These are phyloP conservation scores for Fusarium circinatum DNA, from an alignment of 2,329 filamentous ascomycete genomes.

Conservation along the genomic window DNA sequence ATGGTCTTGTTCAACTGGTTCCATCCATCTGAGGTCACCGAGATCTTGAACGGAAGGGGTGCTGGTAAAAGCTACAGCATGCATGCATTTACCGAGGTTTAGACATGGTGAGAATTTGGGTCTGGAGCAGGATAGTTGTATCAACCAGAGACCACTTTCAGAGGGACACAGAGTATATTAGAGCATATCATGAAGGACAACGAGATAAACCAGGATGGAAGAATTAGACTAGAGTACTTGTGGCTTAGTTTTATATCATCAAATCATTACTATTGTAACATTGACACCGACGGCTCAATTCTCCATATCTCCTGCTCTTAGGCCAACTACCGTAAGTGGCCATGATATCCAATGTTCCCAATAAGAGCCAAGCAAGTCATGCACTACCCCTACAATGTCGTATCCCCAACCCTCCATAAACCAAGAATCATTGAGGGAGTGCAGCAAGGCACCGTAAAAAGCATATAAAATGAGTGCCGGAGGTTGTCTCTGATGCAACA, in stretches of 20 bases:
- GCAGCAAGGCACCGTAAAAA: conserved; percentile 1
- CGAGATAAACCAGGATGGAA: background rate
- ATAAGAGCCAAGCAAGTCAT: background rate
- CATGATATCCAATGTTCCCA: conserved; percentile 14
- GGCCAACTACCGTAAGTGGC: background rate
- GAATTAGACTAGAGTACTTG: background rate
- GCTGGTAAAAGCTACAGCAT: background rate
- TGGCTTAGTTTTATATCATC: background rate
- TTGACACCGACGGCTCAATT: no score
- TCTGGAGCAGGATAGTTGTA: no score
- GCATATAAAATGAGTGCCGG: conserved; percentile 1
- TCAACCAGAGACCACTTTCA: rapidly evolving
- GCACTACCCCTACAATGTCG: conserved; percentile 3
- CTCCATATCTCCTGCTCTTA: background rate
- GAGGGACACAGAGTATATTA: no score
- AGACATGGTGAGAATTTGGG: background rate
- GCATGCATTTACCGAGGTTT: background rate
- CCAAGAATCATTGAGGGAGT: background rate
- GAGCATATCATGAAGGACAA: background rate
- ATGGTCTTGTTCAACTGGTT: conserved; percentile 58
- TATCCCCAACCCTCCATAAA: conserved; percentile 15
- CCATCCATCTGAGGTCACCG: conserved; percentile 41
- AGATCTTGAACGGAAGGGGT: background rate
- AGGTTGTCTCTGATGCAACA: background rate
- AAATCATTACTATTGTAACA: background rate